Evolutionary conservation across 1,284 basidiomycete genomes (phyloP).

Genomic region (Dichomitus squalens): DNA sequence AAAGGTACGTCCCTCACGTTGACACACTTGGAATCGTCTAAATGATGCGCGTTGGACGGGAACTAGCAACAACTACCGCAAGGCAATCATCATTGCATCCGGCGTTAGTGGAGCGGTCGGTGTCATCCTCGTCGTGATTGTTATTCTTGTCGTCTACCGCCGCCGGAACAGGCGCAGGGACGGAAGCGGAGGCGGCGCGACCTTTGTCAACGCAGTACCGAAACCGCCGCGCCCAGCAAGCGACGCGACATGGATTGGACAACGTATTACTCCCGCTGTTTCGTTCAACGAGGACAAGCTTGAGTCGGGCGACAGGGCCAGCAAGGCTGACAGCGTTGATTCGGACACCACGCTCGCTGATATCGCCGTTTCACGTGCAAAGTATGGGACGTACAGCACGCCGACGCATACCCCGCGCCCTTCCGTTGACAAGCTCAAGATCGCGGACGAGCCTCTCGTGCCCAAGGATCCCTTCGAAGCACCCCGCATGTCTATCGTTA

Average conservation of each 20-base stretch:
- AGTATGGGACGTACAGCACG: conserved; percentile 14
- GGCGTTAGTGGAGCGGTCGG: conserved; percentile 20
- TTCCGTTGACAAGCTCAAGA: conserved; percentile 15
- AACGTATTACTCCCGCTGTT: neutral
- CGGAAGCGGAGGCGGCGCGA: neutral
- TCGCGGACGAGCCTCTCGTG: conserved; percentile 10
- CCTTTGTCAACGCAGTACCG: conserved; percentile 2
- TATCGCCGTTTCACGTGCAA: conserved; percentile 3
- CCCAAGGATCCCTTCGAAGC: conserved; percentile 17
- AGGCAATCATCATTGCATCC: conserved; percentile 22
- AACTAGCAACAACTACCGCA: conserved; percentile 7
- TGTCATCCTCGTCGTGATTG: conserved; percentile 13
- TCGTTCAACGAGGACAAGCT: conserved; percentile 17
- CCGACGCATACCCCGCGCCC: conserved; percentile 12
- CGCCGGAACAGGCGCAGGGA: conserved; percentile 11
- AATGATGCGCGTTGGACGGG: neutral
- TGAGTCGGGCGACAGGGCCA: conserved; percentile 12
- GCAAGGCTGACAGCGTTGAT: conserved; percentile 13
- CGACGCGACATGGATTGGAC: conserved; percentile 19
- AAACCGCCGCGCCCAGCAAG: conserved; percentile 6
- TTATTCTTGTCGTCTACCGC: conserved; percentile 19
- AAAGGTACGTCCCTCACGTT: neutral
- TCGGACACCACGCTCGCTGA: conserved; percentile 17
- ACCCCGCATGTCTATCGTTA: conserved; percentile 8
- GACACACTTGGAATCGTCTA: neutral